phyloP scores from a whole-genome alignment of 441 rosid species.

The Adansonia grandidieri region DNA sequence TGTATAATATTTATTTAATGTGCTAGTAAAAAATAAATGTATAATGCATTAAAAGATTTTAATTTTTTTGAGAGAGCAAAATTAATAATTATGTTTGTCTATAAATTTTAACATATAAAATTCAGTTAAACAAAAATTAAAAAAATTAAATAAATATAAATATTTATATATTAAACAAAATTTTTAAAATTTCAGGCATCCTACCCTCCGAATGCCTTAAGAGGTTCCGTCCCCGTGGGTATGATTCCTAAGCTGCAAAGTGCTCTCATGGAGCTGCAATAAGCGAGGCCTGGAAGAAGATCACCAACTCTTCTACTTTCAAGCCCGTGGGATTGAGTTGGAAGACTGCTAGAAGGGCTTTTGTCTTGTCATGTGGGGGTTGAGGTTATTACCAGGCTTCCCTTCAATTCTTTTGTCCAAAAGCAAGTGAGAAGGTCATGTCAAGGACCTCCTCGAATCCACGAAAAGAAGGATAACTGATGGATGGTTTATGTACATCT shows the following conservation, averaged over 20 bases:
- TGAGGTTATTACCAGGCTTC: constrained; percentile 63
- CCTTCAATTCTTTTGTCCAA: constrained; percentile 39
- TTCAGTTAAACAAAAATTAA: too few relatives aligned
- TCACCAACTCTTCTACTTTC: constrained; percentile 81
- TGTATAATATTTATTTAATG: too few relatives aligned
- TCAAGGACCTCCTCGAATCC: constrained; percentile 59
- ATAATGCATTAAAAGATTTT: too few relatives aligned
- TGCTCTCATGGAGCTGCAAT: constrained; percentile 96
- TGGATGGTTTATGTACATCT: neutral
- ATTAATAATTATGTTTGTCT: too few relatives aligned
- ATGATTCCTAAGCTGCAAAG: constrained; percentile 30
- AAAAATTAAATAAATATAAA: too few relatives aligned
- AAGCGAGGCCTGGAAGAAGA: constrained; percentile 72
- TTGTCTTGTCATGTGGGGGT: constrained; percentile 73
- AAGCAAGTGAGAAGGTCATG: constrained; percentile 53
- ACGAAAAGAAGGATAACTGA: neutral
- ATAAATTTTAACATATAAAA: too few relatives aligned
- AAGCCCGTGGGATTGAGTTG: constrained; percentile 65
- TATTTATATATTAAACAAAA: too few relatives aligned
- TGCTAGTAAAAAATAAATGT: too few relatives aligned
- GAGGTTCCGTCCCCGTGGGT: too few relatives aligned
- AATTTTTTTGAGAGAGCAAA: too few relatives aligned
- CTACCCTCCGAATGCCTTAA: too few relatives aligned
- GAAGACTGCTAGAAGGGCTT: constrained; percentile 74
- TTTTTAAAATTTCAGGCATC: too few relatives aligned